Percentiles rank a stretch among this genome's conserved stretches.
Evolutionary conservation across 2,329 filamentous ascomycete species (phyloP).

Genomic region (Diaporthe ampelina): DNA sequence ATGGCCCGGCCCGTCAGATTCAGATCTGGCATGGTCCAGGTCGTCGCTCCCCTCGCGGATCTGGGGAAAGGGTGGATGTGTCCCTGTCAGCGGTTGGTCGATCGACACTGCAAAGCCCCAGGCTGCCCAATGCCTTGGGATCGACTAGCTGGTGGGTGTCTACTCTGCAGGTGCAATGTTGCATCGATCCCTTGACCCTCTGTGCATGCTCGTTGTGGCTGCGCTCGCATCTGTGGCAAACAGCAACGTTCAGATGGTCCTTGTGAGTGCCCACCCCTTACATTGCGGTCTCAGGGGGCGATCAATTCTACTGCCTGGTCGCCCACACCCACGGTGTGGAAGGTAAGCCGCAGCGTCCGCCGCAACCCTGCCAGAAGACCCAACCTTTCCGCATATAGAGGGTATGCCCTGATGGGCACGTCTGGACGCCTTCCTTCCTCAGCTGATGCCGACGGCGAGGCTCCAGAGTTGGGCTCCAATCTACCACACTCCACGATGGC

Average conservation of each 20-base stretch:
- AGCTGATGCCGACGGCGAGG: background rate
- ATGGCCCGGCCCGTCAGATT: constrained; percentile 36
- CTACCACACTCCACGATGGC: constrained; percentile 1
- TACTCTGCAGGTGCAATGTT: constrained; percentile 36
- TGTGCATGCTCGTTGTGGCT: background rate
- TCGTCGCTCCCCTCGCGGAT: background rate
- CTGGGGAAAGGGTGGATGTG: constrained; percentile 28
- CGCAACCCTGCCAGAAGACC: constrained; percentile 11
- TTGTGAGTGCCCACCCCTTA: constrained; percentile 18
- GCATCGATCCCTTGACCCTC: constrained; percentile 19
- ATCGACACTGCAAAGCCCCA: constrained; percentile 33
- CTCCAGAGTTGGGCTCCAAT: constrained; percentile 21
- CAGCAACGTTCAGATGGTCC: constrained; percentile 13
- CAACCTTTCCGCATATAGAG: constrained; percentile 1
- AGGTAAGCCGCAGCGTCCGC: constrained; percentile 13
- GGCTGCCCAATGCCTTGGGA: constrained; percentile 35
- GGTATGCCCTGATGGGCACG: background rate
- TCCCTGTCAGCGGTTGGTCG: constrained; percentile 14
- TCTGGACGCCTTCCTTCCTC: constrained; percentile 10
- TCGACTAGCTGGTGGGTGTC: constrained; percentile 19
- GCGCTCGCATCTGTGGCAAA: constrained; percentile 7
- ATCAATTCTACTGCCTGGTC: constrained; percentile 19
- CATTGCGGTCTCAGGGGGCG: constrained; percentile 10
- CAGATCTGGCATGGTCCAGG: constrained; percentile 33
- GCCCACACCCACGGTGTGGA: constrained; percentile 16